phyloP scores from a whole-genome alignment of 192 early-diverging fungal genomes.

The Rhizoclosmatium globosum region DNA sequence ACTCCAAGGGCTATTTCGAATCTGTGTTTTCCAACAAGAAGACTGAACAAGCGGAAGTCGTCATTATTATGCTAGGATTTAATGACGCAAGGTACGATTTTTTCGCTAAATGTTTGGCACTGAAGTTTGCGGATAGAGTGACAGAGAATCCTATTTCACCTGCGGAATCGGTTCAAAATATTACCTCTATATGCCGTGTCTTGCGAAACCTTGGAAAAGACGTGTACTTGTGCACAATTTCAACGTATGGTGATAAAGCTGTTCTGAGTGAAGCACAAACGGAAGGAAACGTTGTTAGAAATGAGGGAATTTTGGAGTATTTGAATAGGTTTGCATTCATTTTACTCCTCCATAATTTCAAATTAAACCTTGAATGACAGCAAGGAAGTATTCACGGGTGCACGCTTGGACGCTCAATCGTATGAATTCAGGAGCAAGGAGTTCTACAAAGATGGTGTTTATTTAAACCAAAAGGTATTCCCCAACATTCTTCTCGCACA shows the following conservation, averaged over 20 bases:
- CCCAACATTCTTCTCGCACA: neutral
- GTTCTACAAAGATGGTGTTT: constrained; percentile 25
- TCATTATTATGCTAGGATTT: constrained; percentile 53
- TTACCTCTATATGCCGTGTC: constrained; percentile 37
- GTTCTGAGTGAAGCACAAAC: neutral
- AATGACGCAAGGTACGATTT: constrained; percentile 46
- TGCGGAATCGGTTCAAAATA: constrained; percentile 50
- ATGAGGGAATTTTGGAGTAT: constrained; percentile 39
- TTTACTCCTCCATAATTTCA: neutral
- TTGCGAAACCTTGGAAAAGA: constrained; percentile 48
- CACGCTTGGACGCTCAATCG: constrained; percentile 29
- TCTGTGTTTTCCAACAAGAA: constrained; percentile 34
- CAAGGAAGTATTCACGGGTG: constrained; percentile 38
- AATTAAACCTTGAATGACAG: neutral
- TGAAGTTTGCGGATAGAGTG: neutral
- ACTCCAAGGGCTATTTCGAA: constrained; percentile 34
- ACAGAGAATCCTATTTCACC: constrained; percentile 33
- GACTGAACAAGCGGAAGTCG: constrained; percentile 46
- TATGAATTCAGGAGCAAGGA: constrained; percentile 34
- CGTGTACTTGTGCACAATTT: constrained; percentile 49
- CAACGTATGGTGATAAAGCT: constrained; percentile 38
- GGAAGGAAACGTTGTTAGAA: constrained; percentile 39
- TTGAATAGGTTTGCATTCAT: constrained; percentile 33
- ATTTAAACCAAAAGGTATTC: constrained; percentile 2
- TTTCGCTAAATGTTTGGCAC: neutral